These are phyloP conservation scores for Fusarium heterosporum DNA, from an alignment of 2,329 filamentous ascomycete genomes.

Conservation along the genomic window DNA sequence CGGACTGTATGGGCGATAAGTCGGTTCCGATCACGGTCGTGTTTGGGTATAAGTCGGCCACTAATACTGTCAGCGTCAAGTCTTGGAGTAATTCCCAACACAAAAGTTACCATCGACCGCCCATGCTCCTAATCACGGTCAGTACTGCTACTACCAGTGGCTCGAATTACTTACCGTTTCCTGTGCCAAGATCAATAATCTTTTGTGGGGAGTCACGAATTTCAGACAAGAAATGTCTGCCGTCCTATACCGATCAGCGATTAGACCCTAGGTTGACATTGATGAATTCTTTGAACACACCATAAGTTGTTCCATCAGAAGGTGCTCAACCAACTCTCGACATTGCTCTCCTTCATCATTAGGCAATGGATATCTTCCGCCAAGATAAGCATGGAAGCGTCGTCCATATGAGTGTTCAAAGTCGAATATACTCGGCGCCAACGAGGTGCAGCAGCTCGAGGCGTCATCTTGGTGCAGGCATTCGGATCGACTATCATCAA, in stretches of 20 bases:
- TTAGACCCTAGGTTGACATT: constrained; percentile 6
- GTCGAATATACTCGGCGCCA: constrained; percentile 50
- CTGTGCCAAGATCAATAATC: constrained; percentile 63
- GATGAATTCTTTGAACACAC: constrained; percentile 40
- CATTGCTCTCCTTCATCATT: constrained; percentile 61
- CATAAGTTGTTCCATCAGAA: constrained; percentile 58
- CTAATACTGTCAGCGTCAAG: constrained; percentile 38
- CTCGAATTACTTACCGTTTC: constrained; percentile 54
- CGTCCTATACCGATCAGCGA: constrained; percentile 44
- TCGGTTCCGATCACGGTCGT: constrained; percentile 57
- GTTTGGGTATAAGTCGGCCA: constrained; percentile 57
- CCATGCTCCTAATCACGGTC: constrained; percentile 58
- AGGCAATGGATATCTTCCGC: constrained; percentile 60
- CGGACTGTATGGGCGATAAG: constrained; percentile 60
- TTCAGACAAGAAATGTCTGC: constrained; percentile 56
- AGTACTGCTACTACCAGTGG: constrained; percentile 2
- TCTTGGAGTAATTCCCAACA: neutral
- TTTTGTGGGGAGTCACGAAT: constrained; percentile 55
- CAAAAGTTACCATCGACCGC: constrained; percentile 59
- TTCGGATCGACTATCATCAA: constrained; percentile 40
- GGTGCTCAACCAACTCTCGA: constrained; percentile 60
- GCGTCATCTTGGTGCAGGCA: constrained; percentile 40
- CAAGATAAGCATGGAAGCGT: constrained; percentile 58
- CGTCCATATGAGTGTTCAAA: constrained; percentile 52
- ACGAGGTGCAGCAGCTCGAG: constrained; percentile 50